These are phyloP conservation scores for Dunaliella salina DNA, from an alignment of 163 green algal genomes.

Conservation along the genomic window DNA sequence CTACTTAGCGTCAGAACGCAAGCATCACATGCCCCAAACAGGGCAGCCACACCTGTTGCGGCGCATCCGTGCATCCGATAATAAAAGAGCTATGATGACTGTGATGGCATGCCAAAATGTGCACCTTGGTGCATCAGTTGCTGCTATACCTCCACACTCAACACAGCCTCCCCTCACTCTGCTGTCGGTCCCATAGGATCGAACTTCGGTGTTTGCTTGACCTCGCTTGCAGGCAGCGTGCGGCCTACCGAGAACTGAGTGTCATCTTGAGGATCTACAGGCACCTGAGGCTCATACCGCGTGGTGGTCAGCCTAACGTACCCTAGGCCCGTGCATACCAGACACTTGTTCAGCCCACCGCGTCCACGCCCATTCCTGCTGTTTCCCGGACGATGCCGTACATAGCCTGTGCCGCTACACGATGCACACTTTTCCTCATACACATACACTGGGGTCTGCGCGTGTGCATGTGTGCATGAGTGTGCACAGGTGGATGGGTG, in stretches of 20 bases:
- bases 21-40: too few relatives aligned
- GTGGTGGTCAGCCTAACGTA: not conserved
- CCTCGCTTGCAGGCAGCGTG: not conserved
- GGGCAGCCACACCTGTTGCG: too few relatives aligned
- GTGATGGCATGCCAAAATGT: too few relatives aligned
- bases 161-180: too few relatives aligned
- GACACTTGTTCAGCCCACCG: not conserved
- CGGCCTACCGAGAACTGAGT: not conserved
- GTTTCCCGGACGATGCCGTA: not conserved
- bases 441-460: conserved; percentile 6
- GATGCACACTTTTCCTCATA: conserved; percentile 4
- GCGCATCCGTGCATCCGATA: too few relatives aligned
- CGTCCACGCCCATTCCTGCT: not conserved
- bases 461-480: not conserved
- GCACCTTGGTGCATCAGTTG: too few relatives aligned
- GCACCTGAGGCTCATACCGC: not conserved
- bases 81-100: too few relatives aligned
- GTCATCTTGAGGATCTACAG: not conserved
- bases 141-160: too few relatives aligned
- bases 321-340: not conserved
- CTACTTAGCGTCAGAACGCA: too few relatives aligned
- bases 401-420: not conserved
- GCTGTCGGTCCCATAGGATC: not conserved
- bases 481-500: not conserved
- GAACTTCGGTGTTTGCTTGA: not conserved